Conservation (phyloP, 345 rosid genomes). For the Eutrema heterophyllum region DNA sequence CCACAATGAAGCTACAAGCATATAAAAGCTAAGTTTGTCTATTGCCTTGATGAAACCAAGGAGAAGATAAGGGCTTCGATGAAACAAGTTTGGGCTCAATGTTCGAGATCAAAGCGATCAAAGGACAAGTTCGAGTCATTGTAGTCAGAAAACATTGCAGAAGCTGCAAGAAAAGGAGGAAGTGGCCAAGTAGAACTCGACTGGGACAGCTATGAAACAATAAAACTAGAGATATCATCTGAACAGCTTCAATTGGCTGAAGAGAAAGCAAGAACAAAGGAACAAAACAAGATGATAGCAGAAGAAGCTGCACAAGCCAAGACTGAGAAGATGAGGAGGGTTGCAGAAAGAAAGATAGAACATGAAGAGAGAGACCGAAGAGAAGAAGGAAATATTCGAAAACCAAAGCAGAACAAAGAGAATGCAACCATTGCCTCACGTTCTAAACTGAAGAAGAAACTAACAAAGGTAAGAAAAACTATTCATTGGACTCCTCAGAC, state of each 20-base stretch:
- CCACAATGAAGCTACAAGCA: not conserved
- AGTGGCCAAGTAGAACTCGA: slow-evolving; percentile 47
- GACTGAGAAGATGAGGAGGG: slow-evolving; percentile 46
- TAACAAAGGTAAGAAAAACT: slow-evolving; percentile 49
- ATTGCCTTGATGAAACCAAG: slow-evolving; percentile 61
- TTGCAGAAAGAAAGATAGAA: slow-evolving; percentile 56
- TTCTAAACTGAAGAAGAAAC: slow-evolving; percentile 46
- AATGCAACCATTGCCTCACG: slow-evolving; percentile 24
- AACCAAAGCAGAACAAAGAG: slow-evolving; percentile 28
- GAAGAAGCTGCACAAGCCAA: slow-evolving; percentile 46
- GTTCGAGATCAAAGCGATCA: slow-evolving; percentile 43
- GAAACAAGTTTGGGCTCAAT: slow-evolving; percentile 49
- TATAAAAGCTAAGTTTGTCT: not conserved
- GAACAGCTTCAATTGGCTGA: slow-evolving; percentile 40
- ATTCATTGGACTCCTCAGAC: not conserved
- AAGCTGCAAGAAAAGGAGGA: slow-evolving; percentile 70
- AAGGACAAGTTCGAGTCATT: slow-evolving; percentile 43
- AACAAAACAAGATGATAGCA: slow-evolving; percentile 40
- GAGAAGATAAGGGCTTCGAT: slow-evolving; percentile 62
- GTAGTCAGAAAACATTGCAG: slow-evolving; percentile 56
- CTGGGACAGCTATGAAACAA: slow-evolving; percentile 67
- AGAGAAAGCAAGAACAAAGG: slow-evolving; percentile 45
- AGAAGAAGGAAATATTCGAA: slow-evolving; percentile 31
- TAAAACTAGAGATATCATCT: slow-evolving; percentile 42
- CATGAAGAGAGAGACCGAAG: slow-evolving; percentile 38